Conservation (phyloP, 192 early-diverging fungal genomes). For the Backusella liffmaniae region DNA sequence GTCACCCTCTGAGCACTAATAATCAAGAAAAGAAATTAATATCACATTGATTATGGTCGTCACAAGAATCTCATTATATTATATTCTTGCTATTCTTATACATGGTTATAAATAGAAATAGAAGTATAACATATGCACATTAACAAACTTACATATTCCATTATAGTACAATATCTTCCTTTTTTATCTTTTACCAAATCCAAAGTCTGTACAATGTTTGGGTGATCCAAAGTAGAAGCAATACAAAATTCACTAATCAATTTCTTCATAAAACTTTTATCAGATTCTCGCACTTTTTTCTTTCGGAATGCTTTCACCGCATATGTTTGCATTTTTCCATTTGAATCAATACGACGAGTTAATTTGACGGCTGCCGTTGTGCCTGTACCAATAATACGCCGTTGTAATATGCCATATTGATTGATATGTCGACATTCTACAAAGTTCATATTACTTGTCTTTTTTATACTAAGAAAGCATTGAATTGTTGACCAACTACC, state of each 20-base stretch:
- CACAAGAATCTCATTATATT: not conserved
- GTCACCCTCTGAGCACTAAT: constrained; percentile 89
- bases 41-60: not conserved
- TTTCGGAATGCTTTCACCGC: constrained; percentile 90
- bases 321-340: constrained; percentile 60
- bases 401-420: constrained; percentile 11
- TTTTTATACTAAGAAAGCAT: not conserved
- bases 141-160: constrained; percentile 53
- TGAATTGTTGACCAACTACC: not conserved
- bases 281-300: constrained; percentile 70
- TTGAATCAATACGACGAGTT: not conserved
- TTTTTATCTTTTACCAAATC: constrained; percentile 94
- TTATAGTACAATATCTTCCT: constrained; percentile 77
- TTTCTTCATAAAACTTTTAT: constrained; percentile 95
- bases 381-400: constrained; percentile 69
- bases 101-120: not conserved
- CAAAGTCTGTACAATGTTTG: constrained; percentile 89
- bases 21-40: not conserved
- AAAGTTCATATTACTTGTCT: not conserved
- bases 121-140: not conserved
- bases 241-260: constrained; percentile 95
- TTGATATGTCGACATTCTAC: constrained; percentile 2
- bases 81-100: constrained; percentile 30
- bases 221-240: constrained; percentile 75
- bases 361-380: constrained; percentile 88